Base-by-base conservation (phyloP, 768 basidiomycete genomes). In the Hortiboletus campestris region DNA sequence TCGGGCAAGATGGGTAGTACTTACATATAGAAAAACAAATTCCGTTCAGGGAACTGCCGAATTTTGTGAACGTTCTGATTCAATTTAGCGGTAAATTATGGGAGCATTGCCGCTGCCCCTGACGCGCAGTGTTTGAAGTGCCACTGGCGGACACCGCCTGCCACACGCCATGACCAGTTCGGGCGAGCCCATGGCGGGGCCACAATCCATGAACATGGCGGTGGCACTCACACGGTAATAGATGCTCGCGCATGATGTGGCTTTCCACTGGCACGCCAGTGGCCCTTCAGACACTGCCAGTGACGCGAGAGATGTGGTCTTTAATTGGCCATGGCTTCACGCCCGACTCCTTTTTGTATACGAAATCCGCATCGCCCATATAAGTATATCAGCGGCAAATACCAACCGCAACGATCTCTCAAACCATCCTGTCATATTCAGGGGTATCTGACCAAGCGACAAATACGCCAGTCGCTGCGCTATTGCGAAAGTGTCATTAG, bases 101-200 rank as follows among this genome's bases (percentile, higher is more conserved):
- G 20, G 59, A n/a, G 66, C 67, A 70, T 66, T 61, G 68, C 67
- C 67, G 65, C 59, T 12, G 65, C 47, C 38, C 57, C 63, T 58
- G 53, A 44, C 28, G 35, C 36, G 29, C 20, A 41, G n/a, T 13
- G 46, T 19, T 19, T 32, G 40, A n/a, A 41, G 36, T n/a, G n/a
- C n/a, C n/a, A n/a, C n/a, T 25, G 25, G 25, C 25, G 6, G 25
- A 25, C 25, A 25, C 25, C n/a, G n/a, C n/a, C 25, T 25, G 25
- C 25, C 25, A 25, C 25, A 25, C 25, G 25, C 25, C 25, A 39
- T 9, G 25, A 25, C 25, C 25, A 42, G 9, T 42, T 59, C 50
- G 46, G 41, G 43, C 60, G 62, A 65, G 13, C 34, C 56, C 62
- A 57, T 53, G 61, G 32, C 22, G 20, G 52, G 14, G 19, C 19